Evolutionary conservation across 805 yeast species (phyloP).

Genomic region (Pichia deserticola): DNA sequence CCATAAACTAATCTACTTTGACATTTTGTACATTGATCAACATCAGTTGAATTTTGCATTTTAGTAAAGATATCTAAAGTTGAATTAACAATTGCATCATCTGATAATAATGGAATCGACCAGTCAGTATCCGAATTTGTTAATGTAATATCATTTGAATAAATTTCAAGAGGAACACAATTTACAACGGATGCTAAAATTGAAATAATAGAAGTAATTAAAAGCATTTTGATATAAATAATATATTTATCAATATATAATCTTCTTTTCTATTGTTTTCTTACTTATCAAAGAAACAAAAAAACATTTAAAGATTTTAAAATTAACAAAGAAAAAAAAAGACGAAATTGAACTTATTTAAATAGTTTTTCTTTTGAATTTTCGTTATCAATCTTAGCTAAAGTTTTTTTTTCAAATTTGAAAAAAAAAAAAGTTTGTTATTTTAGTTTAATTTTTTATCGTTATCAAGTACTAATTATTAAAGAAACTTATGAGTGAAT

Average conservation of each 20-base stretch:
- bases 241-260: too few relatives aligned
- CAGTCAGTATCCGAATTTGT: constrained; percentile 3
- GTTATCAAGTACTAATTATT: too few relatives aligned
- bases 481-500: too few relatives aligned
- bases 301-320: too few relatives aligned
- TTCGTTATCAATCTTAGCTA: too few relatives aligned
- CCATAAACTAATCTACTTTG: constrained; percentile 30
- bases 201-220: neutral
- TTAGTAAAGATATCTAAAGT: constrained; percentile 4
- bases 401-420: too few relatives aligned
- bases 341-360: too few relatives aligned
- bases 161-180: constrained; percentile 3
- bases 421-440: too few relatives aligned
- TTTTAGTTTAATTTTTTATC: too few relatives aligned
- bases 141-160: constrained; percentile 4
- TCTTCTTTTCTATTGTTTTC: neutral
- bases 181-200: neutral
- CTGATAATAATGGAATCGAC: constrained; percentile 3
- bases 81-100: constrained; percentile 2
- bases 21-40: constrained; percentile 29
- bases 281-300: neutral
- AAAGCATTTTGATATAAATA: neutral
- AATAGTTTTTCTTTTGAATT: too few relatives aligned
- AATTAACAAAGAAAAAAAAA: too few relatives aligned
- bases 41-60: constrained; percentile 8